Evolutionary conservation across 2,329 filamentous ascomycete species (phyloP).

Genomic region (Arthroderma sp.): DNA sequence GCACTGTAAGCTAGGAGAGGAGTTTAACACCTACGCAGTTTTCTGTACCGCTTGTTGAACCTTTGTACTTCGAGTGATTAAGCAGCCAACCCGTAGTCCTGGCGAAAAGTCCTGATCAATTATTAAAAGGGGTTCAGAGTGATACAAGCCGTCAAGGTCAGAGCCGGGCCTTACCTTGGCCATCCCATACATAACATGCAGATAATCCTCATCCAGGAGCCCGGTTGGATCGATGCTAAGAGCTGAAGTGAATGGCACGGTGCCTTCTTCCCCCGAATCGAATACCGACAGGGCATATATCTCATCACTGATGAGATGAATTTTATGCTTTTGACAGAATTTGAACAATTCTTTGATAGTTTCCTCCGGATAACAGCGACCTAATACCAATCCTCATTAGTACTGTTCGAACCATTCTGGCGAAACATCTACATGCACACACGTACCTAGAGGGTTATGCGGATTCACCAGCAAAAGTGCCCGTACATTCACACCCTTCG

Average conservation of each 20-base stretch:
- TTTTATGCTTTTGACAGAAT: constrained; percentile 35
- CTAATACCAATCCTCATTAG: constrained; percentile 33
- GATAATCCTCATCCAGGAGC: constrained; percentile 35
- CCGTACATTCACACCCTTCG: constrained; percentile 22
- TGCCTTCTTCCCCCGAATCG: constrained; percentile 27
- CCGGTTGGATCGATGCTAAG: constrained; percentile 32
- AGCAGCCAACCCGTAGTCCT: constrained; percentile 39
- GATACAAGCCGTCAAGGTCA: no score
- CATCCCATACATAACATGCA: constrained; percentile 40
- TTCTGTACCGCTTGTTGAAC: background rate
- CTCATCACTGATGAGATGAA: constrained; percentile 47
- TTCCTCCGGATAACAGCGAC: constrained; percentile 33
- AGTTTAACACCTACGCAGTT: constrained; percentile 1
- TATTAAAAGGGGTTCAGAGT: background rate
- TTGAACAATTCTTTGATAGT: constrained; percentile 34
- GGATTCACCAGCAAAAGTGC: constrained; percentile 33
- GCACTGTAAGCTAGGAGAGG: background rate
- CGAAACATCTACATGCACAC: constrained; percentile 16
- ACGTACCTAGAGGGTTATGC: constrained; percentile 31
- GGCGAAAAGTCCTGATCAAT: constrained; percentile 41
- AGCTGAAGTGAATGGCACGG: constrained; percentile 33
- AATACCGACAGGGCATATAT: constrained; percentile 46
- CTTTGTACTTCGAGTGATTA: constrained; percentile 2
- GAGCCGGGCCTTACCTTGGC: constrained; percentile 19
- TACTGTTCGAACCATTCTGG: constrained; percentile 22